Conservation (phyloP, 768 basidiomycete genomes). For the Pisolithus microcarpus region DNA sequence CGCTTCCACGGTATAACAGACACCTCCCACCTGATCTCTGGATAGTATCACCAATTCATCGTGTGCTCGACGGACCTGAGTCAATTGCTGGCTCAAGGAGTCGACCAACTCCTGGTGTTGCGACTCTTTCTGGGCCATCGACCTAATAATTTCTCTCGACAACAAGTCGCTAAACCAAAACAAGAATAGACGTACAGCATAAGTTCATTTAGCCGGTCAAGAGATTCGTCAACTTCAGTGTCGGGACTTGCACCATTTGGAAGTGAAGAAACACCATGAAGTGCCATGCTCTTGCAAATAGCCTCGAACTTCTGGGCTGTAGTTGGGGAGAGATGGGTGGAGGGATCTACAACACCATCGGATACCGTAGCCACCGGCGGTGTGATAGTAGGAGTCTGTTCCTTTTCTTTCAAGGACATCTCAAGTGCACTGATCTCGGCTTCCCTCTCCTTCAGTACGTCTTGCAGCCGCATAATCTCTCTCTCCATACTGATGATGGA, state of each 20-base stretch:
- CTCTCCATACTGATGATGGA: conserved; percentile 82
- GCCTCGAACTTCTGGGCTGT: conserved; percentile 70
- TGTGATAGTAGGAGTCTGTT: conserved; percentile 7
- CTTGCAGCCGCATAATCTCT: conserved; percentile 93
- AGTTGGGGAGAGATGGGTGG: conserved; percentile 53
- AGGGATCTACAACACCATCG: conserved; percentile 17
- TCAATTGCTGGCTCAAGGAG: conserved; percentile 58
- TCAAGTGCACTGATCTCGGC: conserved; percentile 82
- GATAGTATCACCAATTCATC: conserved; percentile 78
- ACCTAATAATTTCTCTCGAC: conserved; percentile 38
- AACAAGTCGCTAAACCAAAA: conserved; percentile 1
- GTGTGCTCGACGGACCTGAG: conserved; percentile 65
- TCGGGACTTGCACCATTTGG: conserved; percentile 28
- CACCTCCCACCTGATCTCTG: conserved; percentile 64
- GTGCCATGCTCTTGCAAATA: conserved; percentile 60
- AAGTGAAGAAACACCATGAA: conserved; percentile 31
- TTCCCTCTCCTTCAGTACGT: conserved; percentile 86
- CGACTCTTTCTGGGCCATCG: conserved; percentile 97
- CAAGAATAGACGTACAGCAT: conserved; percentile 62
- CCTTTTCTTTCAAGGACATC: conserved; percentile 36
- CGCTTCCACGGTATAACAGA: neutral
- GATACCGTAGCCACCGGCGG: conserved; percentile 2
- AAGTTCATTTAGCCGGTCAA: conserved; percentile 80
- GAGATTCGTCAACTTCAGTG: conserved; percentile 52
- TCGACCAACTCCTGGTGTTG: conserved; percentile 79